Percentiles rank a stretch among this genome's conserved stretches.
phyloP scores from a whole-genome alignment of 2,329 filamentous ascomycete genomes.

The Xylariaceae sp. region DNA sequence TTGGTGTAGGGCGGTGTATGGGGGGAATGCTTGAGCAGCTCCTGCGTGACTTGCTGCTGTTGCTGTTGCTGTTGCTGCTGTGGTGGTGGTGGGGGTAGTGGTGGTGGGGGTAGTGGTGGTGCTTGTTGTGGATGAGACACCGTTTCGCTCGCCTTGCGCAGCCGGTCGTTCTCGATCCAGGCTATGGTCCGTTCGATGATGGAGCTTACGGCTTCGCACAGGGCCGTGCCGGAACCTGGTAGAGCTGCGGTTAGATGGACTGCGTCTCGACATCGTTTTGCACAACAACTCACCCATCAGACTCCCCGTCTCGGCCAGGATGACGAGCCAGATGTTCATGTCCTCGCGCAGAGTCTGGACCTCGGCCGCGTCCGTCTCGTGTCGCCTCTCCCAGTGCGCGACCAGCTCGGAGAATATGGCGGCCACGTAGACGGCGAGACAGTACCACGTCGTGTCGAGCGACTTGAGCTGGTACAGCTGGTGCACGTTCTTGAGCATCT shows the following conservation, averaged over 20 bases:
- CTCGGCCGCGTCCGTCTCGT: slow-evolving; percentile 49
- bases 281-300: slow-evolving; percentile 52
- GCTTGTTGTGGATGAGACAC: slow-evolving; percentile 11
- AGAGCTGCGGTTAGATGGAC: neutral
- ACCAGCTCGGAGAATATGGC: slow-evolving; percentile 68
- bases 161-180: slow-evolving; percentile 46
- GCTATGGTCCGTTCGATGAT: slow-evolving; percentile 45
- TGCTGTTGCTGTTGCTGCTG: too few relatives aligned
- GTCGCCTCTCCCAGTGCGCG: slow-evolving; percentile 59
- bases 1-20: slow-evolving; percentile 21
- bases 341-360: slow-evolving; percentile 54
- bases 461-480: slow-evolving; percentile 57
- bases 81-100: too few relatives aligned
- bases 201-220: slow-evolving; percentile 36
- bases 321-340: slow-evolving; percentile 61
- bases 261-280: too few relatives aligned
- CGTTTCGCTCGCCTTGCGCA: slow-evolving; percentile 22
- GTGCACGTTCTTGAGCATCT: slow-evolving; percentile 54
- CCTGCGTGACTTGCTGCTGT: slow-evolving; percentile 20
- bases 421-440: slow-evolving; percentile 62
- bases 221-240: slow-evolving; percentile 35
- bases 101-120: too few relatives aligned
- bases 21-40: slow-evolving; percentile 23
- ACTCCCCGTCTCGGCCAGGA: slow-evolving; percentile 58
- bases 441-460: slow-evolving; percentile 73